phyloP scores from a whole-genome alignment of 331 rosid species.

The Spiraea crenata region DNA sequence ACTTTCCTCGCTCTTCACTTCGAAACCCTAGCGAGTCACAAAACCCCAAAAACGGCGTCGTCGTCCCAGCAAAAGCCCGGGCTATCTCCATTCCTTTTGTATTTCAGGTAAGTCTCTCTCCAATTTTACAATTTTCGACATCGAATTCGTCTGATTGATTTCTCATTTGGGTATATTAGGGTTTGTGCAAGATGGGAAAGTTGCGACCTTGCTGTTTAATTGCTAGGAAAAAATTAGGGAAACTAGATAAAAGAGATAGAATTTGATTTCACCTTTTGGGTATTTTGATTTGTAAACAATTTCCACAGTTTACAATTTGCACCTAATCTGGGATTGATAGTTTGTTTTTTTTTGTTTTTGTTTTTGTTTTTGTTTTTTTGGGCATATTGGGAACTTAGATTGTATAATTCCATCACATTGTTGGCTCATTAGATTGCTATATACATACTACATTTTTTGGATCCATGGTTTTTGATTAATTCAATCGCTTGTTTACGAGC shows the following conservation, averaged over 20 bases:
- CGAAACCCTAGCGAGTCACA: constrained; percentile 3
- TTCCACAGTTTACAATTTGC: neutral
- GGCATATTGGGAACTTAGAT: neutral
- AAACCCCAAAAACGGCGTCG: neutral
- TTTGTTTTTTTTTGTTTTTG: too few relatives aligned
- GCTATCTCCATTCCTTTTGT: neutral
- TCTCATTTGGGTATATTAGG: too few relatives aligned
- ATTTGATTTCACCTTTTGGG: neutral
- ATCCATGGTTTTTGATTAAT: neutral
- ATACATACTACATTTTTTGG: neutral
- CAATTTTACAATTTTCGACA: neutral
- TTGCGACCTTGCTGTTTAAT: neutral
- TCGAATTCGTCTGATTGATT: neutral
- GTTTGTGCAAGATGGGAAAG: neutral
- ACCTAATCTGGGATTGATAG: neutral
- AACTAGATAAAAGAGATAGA: neutral
- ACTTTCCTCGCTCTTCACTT: neutral
- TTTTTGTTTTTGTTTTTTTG: too few relatives aligned
- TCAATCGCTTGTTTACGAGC: neutral
- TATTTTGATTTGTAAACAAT: neutral
- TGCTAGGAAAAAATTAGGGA: neutral
- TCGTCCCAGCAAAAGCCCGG: neutral
- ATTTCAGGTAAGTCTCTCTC: constrained; percentile 9
- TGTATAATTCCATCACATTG: neutral
- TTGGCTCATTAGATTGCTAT: neutral